These are phyloP conservation scores for Alternaria hordeiaustralica DNA, from an alignment of 2,329 filamentous ascomycete genomes.

Conservation along the genomic window DNA sequence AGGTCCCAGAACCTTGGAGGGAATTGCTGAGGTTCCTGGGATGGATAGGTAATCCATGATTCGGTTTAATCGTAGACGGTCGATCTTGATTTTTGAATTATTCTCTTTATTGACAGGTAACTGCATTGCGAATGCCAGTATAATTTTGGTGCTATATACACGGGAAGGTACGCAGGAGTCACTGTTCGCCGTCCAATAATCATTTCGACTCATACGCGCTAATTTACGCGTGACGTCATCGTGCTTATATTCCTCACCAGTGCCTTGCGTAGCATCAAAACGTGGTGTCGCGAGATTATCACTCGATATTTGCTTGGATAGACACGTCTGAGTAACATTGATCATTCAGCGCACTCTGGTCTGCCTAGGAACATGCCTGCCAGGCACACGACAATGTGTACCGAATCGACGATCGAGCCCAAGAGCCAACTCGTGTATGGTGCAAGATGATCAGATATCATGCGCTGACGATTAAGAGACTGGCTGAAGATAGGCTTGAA, in stretches of 20 bases:
- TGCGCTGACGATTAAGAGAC: background rate
- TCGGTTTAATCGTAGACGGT: background rate
- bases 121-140: background rate
- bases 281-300: background rate
- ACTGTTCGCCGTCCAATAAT: background rate
- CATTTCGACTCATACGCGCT: conserved; percentile 7
- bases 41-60: background rate
- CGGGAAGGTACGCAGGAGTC: background rate
- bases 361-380: background rate
- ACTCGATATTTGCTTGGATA: background rate
- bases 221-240: background rate
- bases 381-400: background rate
- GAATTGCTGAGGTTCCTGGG: background rate
- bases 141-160: background rate
- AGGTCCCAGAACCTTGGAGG: background rate
- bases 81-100: background rate
- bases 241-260: background rate
- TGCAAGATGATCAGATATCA: background rate
- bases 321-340: background rate
- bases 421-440: background rate
- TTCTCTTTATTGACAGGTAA: background rate
- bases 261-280: background rate
- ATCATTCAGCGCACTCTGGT: background rate
- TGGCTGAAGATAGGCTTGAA: background rate
- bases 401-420: background rate